phyloP scores from a whole-genome alignment of 2,329 filamentous ascomycete species.

The Paecilomyces fulvus region DNA sequence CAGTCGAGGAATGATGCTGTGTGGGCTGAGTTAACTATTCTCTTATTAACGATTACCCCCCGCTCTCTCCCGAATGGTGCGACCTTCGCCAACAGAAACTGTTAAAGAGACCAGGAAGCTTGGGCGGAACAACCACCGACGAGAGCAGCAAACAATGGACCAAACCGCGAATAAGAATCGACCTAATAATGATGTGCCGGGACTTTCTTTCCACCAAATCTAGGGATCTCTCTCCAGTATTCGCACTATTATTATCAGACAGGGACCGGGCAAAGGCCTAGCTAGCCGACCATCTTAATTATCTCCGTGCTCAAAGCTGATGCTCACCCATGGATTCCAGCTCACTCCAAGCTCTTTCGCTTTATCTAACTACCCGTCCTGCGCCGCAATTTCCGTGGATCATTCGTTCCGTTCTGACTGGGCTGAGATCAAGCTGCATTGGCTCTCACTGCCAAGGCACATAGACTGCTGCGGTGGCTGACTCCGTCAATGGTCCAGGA shows the following conservation, averaged over 20 bases:
- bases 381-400: conserved; percentile 1
- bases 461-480: not conserved
- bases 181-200: not conserved
- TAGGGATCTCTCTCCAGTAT: not conserved
- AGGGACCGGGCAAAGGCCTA: not conserved
- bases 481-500: not conserved
- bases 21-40: not conserved
- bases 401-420: not conserved
- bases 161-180: not conserved
- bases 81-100: not conserved
- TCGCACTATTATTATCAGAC: not conserved
- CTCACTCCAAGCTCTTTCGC: not conserved
- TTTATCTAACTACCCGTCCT: not conserved
- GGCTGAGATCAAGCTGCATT: not conserved
- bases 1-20: not conserved
- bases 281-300: not conserved
- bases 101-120: not conserved
- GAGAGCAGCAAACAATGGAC: not conserved
- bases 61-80: not conserved
- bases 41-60: not conserved
- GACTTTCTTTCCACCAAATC: not conserved
- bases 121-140: not conserved
- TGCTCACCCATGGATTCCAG: not conserved
- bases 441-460: not conserved
- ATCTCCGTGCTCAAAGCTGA: not conserved